Evolutionary conservation across 2,329 filamentous ascomycete genomes (phyloP).

Genomic region (Amesomyces nigricolor): DNA sequence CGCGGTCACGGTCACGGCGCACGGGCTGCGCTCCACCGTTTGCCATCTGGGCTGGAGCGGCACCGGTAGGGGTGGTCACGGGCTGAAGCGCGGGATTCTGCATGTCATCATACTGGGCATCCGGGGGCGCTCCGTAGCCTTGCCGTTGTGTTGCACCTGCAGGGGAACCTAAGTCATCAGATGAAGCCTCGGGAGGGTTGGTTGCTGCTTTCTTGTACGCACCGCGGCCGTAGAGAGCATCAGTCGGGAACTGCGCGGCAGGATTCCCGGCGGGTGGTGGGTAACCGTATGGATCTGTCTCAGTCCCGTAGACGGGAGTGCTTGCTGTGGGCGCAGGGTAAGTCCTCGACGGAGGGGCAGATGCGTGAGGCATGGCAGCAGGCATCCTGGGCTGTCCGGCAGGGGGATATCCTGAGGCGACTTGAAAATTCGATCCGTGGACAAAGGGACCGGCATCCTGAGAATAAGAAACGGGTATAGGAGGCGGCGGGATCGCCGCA

Average conservation of each 20-base stretch:
- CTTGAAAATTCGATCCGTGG: constrained; percentile 22
- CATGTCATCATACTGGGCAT: constrained; percentile 48
- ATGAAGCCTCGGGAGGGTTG: constrained; percentile 27
- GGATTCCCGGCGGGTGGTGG: constrained; percentile 15
- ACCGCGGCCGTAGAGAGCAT: constrained; percentile 56
- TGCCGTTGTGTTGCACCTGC: constrained; percentile 38
- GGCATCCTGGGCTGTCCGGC: constrained; percentile 23
- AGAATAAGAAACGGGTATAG: constrained; percentile 24
- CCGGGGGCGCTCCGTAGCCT: constrained; percentile 39
- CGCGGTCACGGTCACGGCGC: constrained; percentile 38
- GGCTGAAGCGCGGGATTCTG: constrained; percentile 36
- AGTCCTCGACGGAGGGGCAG: constrained; percentile 21
- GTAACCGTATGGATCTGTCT: constrained; percentile 28
- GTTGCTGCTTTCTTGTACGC: constrained; percentile 41
- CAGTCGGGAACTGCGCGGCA: constrained; percentile 40
- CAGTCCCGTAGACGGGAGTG: constrained; percentile 19
- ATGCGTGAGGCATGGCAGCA: constrained; percentile 28
- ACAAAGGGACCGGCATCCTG: constrained; percentile 26
- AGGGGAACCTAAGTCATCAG: constrained; percentile 49
- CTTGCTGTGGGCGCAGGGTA: constrained; percentile 16
- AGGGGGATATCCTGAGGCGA: constrained; percentile 17
- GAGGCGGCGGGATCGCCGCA: constrained; percentile 20
- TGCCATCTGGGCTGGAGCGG: constrained; percentile 34
- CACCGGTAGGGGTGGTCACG: constrained; percentile 32
- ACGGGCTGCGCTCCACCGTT: constrained; percentile 29